These are phyloP conservation scores for Wallemia ichthyophaga DNA, from an alignment of 1,284 basidiomycete species.

Conservation along the genomic window DNA sequence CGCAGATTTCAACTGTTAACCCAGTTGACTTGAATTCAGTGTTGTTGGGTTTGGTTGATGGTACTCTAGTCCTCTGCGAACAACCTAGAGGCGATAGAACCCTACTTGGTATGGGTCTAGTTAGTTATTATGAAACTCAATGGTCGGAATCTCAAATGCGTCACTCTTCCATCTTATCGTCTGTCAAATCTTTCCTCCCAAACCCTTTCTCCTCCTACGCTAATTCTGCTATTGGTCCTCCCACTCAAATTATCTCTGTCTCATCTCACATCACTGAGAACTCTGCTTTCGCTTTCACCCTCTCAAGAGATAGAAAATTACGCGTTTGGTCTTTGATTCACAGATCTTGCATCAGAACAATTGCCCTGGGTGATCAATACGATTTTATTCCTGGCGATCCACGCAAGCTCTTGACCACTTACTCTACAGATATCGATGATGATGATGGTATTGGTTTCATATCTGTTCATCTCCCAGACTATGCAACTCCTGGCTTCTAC, in stretches of 20 bases:
- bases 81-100: constrained; percentile 1
- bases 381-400: constrained; percentile 9
- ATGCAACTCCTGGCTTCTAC: constrained; percentile 9
- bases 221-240: constrained; percentile 33
- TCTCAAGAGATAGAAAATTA: constrained; percentile 60
- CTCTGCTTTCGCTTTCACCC: constrained; percentile 39
- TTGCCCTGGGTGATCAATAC: constrained; percentile 8
- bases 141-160: constrained; percentile 36
- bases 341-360: constrained; percentile 26
- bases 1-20: constrained; percentile 23
- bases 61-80: constrained; percentile 38
- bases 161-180: constrained; percentile 29
- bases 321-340: constrained; percentile 41
- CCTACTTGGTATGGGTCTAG: background rate
- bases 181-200: constrained; percentile 19
- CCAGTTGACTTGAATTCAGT: constrained; percentile 38
- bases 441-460: constrained; percentile 4
- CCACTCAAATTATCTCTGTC: constrained; percentile 17
- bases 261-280: constrained; percentile 15
- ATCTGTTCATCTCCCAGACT: constrained; percentile 5
- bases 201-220: constrained; percentile 25
- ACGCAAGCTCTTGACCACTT: background rate
- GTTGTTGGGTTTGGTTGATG: constrained; percentile 31
- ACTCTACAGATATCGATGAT: constrained; percentile 7
- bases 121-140: constrained; percentile 14